Base-by-base conservation (phyloP, 352 stramenopile species). In the Globisporangium camurandrum region DNA sequence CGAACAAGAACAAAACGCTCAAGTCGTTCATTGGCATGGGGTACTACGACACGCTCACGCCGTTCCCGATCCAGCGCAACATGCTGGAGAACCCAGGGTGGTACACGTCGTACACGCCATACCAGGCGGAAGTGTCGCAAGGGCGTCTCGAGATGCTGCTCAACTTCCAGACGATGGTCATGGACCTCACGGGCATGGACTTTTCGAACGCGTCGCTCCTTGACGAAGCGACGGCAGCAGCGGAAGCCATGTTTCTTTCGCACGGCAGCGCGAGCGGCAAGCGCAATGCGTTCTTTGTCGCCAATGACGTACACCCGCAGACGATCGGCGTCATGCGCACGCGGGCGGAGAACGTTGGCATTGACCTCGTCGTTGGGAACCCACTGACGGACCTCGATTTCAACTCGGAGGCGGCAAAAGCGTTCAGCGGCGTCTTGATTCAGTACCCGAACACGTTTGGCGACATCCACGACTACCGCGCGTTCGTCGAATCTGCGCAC, bases 391-490 rank as follows among this genome's bases (percentile, higher is more conserved):
- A 97, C 53, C 67, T 97, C 40, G 77, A 81, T 14, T 62, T 88
- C 8, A 72, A 65, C 19, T 83, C 97, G 40, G 84, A 97, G 48
- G 70, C 71, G 1, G 45, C 44, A 31, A 71, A 78, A 51, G 68
- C 89, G 41, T 98, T 87, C 65, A 98, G 93, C 65, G 97, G 97
- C 50, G 91, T 97, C 36, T 74, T 99, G 33, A 70, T 99, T 23
- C 97, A 99, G 74, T 99, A 99, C 75, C 97, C 97, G 27, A 98
- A 98, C 68, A 99, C 96, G 11, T 99, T 98, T 54, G 97, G 97
- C 19, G 74, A 81, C 1, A 69, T 99, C 7, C 69, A 74, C 51
- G 91, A 96, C 54, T 98, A 98, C 66, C 71, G 83, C 26, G 64
- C 71, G n/a, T 97, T 98, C 49, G 86, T 96, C 10, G 60, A 76